Evolutionary conservation across 495 filamentous ascomycete genomes (phyloP).

Genomic region (Penicillium malachiteum): DNA sequence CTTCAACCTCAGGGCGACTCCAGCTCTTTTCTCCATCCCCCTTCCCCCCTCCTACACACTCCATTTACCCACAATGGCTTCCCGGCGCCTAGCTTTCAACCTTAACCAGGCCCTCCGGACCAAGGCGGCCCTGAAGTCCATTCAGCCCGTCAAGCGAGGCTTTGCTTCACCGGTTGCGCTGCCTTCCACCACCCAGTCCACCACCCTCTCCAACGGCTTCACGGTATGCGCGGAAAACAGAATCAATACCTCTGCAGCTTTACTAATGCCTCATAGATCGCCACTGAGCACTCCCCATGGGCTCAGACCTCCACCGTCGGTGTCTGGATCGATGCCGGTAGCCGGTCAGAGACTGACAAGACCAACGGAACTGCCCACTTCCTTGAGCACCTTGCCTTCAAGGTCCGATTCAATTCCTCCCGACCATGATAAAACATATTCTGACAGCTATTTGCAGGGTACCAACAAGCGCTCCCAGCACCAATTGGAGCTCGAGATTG

Average conservation of each 20-base stretch:
- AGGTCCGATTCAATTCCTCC: conserved; percentile 53
- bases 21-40: conserved; percentile 39
- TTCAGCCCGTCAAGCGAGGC: conserved; percentile 72
- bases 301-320: conserved; percentile 98
- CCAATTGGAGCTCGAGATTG: conserved; percentile 97
- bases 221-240: conserved; percentile 62
- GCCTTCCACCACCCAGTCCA: conserved; percentile 83
- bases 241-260: conserved; percentile 29
- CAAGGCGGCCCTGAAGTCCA: conserved; percentile 70
- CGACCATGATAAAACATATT: conserved; percentile 14
- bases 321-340: conserved; percentile 98
- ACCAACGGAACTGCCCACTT: conserved; percentile 99
- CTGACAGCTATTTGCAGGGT: conserved; percentile 56
- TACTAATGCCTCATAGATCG: conserved; percentile 67
- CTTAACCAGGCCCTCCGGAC: conserved; percentile 82
- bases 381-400: conserved; percentile 99
- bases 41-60: conserved; percentile 26
- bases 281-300: conserved; percentile 96
- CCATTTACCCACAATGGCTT: conserved; percentile 70
- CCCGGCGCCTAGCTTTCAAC: conserved; percentile 86
- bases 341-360: conserved; percentile 95
- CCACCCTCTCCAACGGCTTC: conserved; percentile 93
- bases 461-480: conserved; percentile 90
- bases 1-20: conserved; percentile 50
- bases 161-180: conserved; percentile 79